Evolutionary conservation across 805 yeast species (phyloP).

Genomic region (Sungouiozyma ichnusensis): DNA sequence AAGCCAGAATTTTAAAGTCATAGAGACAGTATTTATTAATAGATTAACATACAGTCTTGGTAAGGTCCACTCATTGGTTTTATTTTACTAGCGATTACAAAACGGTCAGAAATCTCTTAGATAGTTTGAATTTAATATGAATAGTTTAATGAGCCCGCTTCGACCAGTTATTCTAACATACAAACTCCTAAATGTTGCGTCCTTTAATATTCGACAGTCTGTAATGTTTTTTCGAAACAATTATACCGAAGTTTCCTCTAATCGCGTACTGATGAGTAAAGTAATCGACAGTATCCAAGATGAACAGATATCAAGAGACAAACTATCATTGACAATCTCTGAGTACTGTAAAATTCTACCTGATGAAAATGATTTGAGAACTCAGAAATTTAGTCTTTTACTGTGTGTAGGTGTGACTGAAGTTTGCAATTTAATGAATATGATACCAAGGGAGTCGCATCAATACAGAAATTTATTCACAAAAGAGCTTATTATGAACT

Average conservation of each 20-base stretch:
- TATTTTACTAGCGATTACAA: no score
- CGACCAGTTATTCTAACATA: neutral
- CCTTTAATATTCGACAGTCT: neutral
- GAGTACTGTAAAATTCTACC: neutral
- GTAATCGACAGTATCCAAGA: neutral
- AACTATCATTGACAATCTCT: no score
- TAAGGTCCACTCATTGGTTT: no score
- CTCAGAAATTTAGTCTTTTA: neutral
- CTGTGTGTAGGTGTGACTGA: neutral
- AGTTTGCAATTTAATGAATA: no score
- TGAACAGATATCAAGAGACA: neutral
- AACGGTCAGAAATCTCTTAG: neutral
- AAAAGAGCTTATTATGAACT: neutral
- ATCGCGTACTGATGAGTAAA: neutral
- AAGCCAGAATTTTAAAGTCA: no score
- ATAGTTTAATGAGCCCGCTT: neutral
- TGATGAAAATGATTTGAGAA: neutral
- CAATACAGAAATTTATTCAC: neutral
- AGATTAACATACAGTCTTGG: no score
- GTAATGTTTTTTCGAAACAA: neutral
- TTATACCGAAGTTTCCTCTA: neutral
- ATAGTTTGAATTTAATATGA: neutral
- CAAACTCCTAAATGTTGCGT: neutral
- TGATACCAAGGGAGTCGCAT: neutral
- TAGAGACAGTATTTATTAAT: no score